Evolutionary conservation across 768 basidiomycete species (phyloP), one percentile per base, ranked within the genome.

Genomic region (Termitomyces sp.): DNA sequence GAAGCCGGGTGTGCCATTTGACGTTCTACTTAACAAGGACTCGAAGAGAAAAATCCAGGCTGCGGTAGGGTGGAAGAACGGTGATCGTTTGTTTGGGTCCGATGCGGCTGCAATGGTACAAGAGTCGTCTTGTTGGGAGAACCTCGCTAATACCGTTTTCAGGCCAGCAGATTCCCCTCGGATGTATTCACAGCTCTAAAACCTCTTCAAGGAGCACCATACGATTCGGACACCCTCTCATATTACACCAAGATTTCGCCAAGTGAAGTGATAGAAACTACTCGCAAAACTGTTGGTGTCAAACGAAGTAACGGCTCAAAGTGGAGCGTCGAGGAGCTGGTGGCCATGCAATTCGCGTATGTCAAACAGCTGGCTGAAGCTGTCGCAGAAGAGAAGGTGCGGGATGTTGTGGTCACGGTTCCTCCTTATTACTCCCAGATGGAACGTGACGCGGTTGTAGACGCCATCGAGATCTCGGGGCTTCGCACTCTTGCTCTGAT

Each of bases 31-130:
- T 59, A 97, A 98, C 78, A 92, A 92, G 72, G 96, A 98, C 72
- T 97, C 95, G 33, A 98, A 98, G 78, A 82, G 97, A 61, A 98
- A 98, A 77, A 93, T 97, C 35, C 89, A 91, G 65, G 87, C 91
- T 16, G 84, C 88, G 1, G 94, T 98, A 0, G 91, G 87, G 11
- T 96, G 95, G 91, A 96, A 97, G 75, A 87, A 87, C 67, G 87
- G 87, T 13, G 96, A 98, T 67, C 79, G 97, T 57, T 74, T 94
- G 38, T 96, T 98, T 75, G 94, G 94, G 7, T 77, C 84, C 33
- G 97, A 98, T 73, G 96, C 94, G 4, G 87, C 87, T 66, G 91
- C 90, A 74, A 75, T 97, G 64, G 96, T 96, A 73, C 66, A 92
- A 83, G 24, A 39, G 48, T 12, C 12, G 1, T 46, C 33, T 42